Conservation (phyloP, 768 basidiomycete species). For the Lentinula sp. region DNA sequence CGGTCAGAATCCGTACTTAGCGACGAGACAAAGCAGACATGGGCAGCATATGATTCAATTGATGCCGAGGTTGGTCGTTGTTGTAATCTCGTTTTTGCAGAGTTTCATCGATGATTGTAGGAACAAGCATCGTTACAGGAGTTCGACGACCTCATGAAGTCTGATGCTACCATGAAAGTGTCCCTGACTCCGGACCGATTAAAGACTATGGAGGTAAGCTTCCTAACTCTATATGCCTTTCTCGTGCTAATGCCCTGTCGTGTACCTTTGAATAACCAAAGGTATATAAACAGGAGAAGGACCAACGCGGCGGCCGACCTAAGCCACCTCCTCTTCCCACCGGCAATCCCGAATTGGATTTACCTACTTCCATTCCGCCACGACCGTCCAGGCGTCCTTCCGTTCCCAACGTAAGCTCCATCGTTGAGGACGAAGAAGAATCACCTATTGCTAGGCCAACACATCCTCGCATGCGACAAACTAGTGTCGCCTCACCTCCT, state of each 20-base stretch:
- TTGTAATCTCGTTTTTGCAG: neutral
- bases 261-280: conserved; percentile 17
- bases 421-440: conserved; percentile 63
- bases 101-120: conserved; percentile 19
- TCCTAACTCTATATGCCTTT: conserved; percentile 8
- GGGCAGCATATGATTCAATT: conserved; percentile 22
- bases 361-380: conserved; percentile 21
- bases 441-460: conserved; percentile 22
- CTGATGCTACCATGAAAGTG: conserved; percentile 89
- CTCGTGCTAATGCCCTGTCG: conserved; percentile 6
- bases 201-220: conserved; percentile 85
- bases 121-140: conserved; percentile 62
- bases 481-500: conserved; percentile 38
- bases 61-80: conserved; percentile 27
- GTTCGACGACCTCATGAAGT: conserved; percentile 91
- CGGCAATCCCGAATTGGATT: conserved; percentile 26
- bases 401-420: conserved; percentile 56
- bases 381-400: conserved; percentile 34
- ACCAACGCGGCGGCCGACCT: conserved; percentile 36
- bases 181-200: conserved; percentile 93
- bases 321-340: conserved; percentile 25
- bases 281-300: conserved; percentile 75
- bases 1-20: conserved; percentile 50
- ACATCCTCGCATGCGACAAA: conserved; percentile 36
- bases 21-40: conserved; percentile 36